Conservation (phyloP, 2,329 filamentous ascomycete genomes). For the Apiospora phragmitis region DNA sequence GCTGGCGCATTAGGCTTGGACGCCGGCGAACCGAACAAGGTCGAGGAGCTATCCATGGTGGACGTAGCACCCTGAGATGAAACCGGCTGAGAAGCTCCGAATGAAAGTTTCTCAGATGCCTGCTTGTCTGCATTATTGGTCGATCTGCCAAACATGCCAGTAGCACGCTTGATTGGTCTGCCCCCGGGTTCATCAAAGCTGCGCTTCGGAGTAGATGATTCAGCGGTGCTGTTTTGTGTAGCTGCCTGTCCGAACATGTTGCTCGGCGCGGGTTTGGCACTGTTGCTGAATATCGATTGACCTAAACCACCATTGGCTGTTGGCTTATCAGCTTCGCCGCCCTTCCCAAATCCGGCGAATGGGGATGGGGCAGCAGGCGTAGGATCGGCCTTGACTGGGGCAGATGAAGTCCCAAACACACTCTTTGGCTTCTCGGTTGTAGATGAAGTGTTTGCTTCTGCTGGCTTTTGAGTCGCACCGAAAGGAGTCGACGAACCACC, state of each 20-base stretch:
- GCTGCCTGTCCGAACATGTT: conserved; percentile 10
- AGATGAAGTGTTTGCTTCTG: conserved; percentile 14
- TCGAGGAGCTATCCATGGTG: conserved; percentile 1
- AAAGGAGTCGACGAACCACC: conserved; percentile 17
- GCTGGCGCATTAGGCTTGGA: conserved; percentile 38
- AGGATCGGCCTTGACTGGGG: conserved; percentile 17
- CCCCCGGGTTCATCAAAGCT: background rate
- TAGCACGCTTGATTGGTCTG: conserved; percentile 13
- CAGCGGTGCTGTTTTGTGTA: background rate
- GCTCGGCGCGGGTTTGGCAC: conserved; percentile 17
- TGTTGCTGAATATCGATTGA: conserved; percentile 19
- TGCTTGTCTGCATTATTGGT: conserved; percentile 1
- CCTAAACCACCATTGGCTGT: background rate
- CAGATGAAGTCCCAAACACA: conserved; percentile 14
- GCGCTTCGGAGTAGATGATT: conserved; percentile 10
- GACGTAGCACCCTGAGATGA: conserved; percentile 26
- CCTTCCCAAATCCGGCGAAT: conserved; percentile 17
- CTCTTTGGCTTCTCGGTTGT: conserved; percentile 18
- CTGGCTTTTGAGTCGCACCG: conserved; percentile 15
- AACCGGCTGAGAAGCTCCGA: conserved; percentile 30
- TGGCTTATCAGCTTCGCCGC: conserved; percentile 11
- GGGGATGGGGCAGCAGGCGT: conserved; percentile 18
- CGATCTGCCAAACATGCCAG: conserved; percentile 13
- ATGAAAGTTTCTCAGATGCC: conserved; percentile 11
- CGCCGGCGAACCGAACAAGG: conserved; percentile 42